Conservation (phyloP, 2,329 filamentous ascomycete species). For the Neocucurbitaria cava region DNA sequence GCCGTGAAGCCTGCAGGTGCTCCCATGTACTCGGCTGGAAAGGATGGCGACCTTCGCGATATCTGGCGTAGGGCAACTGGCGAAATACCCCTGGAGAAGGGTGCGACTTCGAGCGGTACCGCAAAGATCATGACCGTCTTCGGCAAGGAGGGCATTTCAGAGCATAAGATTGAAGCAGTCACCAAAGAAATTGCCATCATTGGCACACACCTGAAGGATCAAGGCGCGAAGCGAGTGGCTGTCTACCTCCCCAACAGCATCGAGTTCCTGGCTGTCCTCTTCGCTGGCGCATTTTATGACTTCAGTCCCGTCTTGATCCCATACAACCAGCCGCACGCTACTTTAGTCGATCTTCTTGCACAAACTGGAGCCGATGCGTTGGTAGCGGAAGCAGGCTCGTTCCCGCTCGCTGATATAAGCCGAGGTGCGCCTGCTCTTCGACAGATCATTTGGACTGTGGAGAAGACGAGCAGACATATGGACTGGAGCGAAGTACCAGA, state of each 20-base stretch:
- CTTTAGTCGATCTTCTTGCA: conserved; percentile 74
- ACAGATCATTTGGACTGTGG: conserved; percentile 89
- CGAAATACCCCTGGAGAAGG: conserved; percentile 69
- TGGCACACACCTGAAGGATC: conserved; percentile 75
- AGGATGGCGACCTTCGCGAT: conserved; percentile 89
- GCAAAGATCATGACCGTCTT: conserved; percentile 80
- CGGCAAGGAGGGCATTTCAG: conserved; percentile 75
- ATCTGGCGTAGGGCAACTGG: conserved; percentile 79
- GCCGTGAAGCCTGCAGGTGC: conserved; percentile 82
- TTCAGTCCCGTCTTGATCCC: conserved; percentile 85
- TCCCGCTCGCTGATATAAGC: conserved; percentile 78
- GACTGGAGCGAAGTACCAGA: conserved; percentile 92
- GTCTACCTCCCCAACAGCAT: conserved; percentile 93
- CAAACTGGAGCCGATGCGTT: conserved; percentile 79
- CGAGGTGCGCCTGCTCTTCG: conserved; percentile 72
- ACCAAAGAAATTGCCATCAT: conserved; percentile 88
- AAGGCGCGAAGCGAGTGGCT: conserved; percentile 75
- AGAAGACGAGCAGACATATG: conserved; percentile 88
- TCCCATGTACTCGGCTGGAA: conserved; percentile 82
- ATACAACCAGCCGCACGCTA: conserved; percentile 75
- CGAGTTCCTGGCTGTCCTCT: conserved; percentile 81
- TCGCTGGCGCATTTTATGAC: conserved; percentile 88
- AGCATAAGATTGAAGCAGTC: conserved; percentile 74
- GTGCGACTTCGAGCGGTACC: conserved; percentile 66
- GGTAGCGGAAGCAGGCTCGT: conserved; percentile 83